Percentiles rank a stretch among this genome's conserved stretches.
Evolutionary conservation across 768 basidiomycete genomes (phyloP).

Genomic region (Lactifluus pinguis): DNA sequence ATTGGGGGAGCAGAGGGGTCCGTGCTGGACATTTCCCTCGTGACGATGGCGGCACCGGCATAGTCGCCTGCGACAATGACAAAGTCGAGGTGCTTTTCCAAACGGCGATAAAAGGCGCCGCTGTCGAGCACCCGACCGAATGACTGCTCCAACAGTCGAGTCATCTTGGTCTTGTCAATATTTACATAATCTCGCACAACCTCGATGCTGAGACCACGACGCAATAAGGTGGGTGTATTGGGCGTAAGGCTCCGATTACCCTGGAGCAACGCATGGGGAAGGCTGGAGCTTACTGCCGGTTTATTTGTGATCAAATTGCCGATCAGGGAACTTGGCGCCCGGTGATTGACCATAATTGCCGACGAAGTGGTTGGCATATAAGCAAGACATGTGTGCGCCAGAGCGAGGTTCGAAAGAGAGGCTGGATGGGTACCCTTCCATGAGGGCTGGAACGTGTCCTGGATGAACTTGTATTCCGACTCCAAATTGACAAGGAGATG

Average conservation of each 20-base stretch:
- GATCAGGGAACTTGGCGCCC: slow-evolving; percentile 90
- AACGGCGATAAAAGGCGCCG: slow-evolving; percentile 66
- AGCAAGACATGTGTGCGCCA: slow-evolving; percentile 77
- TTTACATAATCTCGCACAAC: slow-evolving; percentile 64
- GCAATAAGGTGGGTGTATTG: slow-evolving; percentile 88
- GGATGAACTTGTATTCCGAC: slow-evolving; percentile 80
- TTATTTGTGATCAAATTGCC: slow-evolving; percentile 98
- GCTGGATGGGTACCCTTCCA: slow-evolving; percentile 80
- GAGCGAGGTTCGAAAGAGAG: slow-evolving; percentile 73
- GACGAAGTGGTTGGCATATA: slow-evolving; percentile 94
- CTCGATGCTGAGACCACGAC: slow-evolving; percentile 79
- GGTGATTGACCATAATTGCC: slow-evolving; percentile 95
- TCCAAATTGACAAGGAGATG: slow-evolving; percentile 92
- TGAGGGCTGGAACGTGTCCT: slow-evolving; percentile 66
- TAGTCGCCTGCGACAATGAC: slow-evolving; percentile 93
- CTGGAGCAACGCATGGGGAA: slow-evolving; percentile 88
- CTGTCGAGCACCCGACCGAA: slow-evolving; percentile 70
- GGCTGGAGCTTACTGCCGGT: slow-evolving; percentile 88
- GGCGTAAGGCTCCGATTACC: slow-evolving; percentile 77
- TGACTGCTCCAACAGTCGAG: slow-evolving; percentile 75
- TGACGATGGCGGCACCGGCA: slow-evolving; percentile 89
- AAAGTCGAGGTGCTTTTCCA: slow-evolving; percentile 77
- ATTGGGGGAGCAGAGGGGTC: slow-evolving; percentile 44
- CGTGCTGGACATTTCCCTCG: slow-evolving; percentile 39
- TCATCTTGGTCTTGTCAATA: slow-evolving; percentile 69